Conservation (phyloP, 805 yeast species). For the Jamesozyma jinghongensis region DNA sequence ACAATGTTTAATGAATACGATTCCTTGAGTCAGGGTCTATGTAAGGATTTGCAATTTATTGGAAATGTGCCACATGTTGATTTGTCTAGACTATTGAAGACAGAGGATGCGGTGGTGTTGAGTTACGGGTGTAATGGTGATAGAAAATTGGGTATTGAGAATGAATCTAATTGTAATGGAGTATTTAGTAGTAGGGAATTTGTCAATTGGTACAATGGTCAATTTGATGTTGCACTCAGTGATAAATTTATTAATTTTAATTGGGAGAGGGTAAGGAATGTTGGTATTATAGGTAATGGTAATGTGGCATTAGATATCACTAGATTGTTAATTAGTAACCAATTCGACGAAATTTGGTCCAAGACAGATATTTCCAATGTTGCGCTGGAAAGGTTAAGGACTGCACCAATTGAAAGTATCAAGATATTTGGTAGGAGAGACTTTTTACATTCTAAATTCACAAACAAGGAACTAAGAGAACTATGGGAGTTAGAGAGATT, state of each 20-base stretch:
- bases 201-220: slow-evolving; percentile 96
- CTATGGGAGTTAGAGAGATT: slow-evolving; percentile 49
- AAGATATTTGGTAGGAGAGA: slow-evolving; percentile 83
- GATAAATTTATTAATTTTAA: slow-evolving; percentile 42
- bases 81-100: slow-evolving; percentile 39
- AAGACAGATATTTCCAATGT: slow-evolving; percentile 61
- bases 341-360: slow-evolving; percentile 45
- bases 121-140: slow-evolving; percentile 77
- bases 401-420: slow-evolving; percentile 52
- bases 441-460: slow-evolving; percentile 73
- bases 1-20: background rate
- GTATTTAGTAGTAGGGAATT: slow-evolving; percentile 75
- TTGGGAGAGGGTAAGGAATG: slow-evolving; percentile 51
- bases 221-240: slow-evolving; percentile 41
- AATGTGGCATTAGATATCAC: slow-evolving; percentile 93
- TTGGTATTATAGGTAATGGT: slow-evolving; percentile 89
- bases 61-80: slow-evolving; percentile 68
- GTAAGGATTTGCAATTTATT: slow-evolving; percentile 41
- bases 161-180: slow-evolving; percentile 46
- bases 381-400: slow-evolving; percentile 47
- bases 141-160: slow-evolving; percentile 44
- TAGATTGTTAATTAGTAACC: slow-evolving; percentile 52
- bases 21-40: slow-evolving; percentile 18
- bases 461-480: slow-evolving; percentile 88
- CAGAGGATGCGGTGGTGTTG: slow-evolving; percentile 65